Conservation (phyloP, 139 green algal genomes). For the Diplosphaera chodatii region DNA sequence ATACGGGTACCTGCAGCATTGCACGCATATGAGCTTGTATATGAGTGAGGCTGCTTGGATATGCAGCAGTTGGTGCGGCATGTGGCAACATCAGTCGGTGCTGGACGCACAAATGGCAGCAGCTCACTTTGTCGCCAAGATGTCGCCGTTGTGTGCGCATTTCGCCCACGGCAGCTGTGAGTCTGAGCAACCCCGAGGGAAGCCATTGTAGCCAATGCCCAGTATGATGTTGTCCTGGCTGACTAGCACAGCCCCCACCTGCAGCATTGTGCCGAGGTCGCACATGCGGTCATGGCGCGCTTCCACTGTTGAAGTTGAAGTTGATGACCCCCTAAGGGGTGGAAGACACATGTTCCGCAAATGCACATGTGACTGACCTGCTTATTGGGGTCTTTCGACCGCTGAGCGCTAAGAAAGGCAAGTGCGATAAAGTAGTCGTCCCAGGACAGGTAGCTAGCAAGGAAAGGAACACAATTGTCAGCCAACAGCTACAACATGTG, state of each 20-base stretch:
- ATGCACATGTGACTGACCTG: slow-evolving; percentile 69
- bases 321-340: too few relatives aligned
- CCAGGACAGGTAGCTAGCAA: slow-evolving; percentile 89
- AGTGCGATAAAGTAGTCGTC: slow-evolving; percentile 99
- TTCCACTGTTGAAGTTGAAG: too few relatives aligned
- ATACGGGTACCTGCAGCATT: slow-evolving; percentile 69
- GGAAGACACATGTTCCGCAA: too few relatives aligned
- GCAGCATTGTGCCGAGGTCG: neutral
- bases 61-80: too few relatives aligned
- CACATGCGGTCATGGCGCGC: neutral
- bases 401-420: slow-evolving; percentile 86
- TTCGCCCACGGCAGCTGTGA: slow-evolving; percentile 86
- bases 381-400: slow-evolving; percentile 96
- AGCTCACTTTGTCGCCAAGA: neutral
- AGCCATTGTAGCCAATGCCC: slow-evolving; percentile 99
- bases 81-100: too few relatives aligned
- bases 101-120: too few relatives aligned
- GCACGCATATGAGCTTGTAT: too few relatives aligned
- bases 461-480: too few relatives aligned
- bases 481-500: too few relatives aligned
- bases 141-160: slow-evolving; percentile 7
- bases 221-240: slow-evolving; percentile 85
- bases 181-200: slow-evolving; percentile 90
- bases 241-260: slow-evolving; percentile 87
- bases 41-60: too few relatives aligned